Conservation (phyloP, 1,139 yeast genomes). For the Candida tetrigidarum region DNA sequence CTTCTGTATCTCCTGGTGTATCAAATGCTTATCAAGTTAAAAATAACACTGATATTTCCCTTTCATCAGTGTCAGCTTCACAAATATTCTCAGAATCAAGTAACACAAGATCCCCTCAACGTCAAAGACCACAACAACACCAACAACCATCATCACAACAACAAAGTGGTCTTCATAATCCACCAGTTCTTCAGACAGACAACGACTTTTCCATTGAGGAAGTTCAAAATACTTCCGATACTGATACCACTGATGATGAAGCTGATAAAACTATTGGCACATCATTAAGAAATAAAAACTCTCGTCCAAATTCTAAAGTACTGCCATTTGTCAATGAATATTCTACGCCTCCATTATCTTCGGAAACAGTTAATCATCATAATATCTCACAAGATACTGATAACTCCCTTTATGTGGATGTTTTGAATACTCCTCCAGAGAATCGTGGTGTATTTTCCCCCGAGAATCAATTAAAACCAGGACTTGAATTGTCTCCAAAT, state of each 20-base stretch:
- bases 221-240: constrained; percentile 40
- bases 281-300: constrained; percentile 16
- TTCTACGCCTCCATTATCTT: constrained; percentile 15
- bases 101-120: background rate
- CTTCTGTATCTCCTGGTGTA: constrained; percentile 15
- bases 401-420: constrained; percentile 23
- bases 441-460: constrained; percentile 13
- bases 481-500: constrained; percentile 26
- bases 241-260: constrained; percentile 30
- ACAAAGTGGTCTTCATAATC: constrained; percentile 3
- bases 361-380: constrained; percentile 1
- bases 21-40: background rate
- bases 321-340: constrained; percentile 10
- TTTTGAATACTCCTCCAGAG: constrained; percentile 22
- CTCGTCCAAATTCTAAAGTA: constrained; percentile 8
- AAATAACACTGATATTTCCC: constrained; percentile 5
- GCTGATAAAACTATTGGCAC: constrained; percentile 14
- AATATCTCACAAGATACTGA: constrained; percentile 14
- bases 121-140: constrained; percentile 2
- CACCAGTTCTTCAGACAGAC: constrained; percentile 11
- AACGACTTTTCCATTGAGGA: constrained; percentile 46
- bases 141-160: constrained; percentile 10
- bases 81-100: constrained; percentile 6
- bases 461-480: constrained; percentile 24
- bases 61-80: constrained; percentile 7